These are phyloP conservation scores for Rachicladosporium sp. DNA, from an alignment of 2,329 filamentous ascomycete genomes.

Conservation along the genomic window DNA sequence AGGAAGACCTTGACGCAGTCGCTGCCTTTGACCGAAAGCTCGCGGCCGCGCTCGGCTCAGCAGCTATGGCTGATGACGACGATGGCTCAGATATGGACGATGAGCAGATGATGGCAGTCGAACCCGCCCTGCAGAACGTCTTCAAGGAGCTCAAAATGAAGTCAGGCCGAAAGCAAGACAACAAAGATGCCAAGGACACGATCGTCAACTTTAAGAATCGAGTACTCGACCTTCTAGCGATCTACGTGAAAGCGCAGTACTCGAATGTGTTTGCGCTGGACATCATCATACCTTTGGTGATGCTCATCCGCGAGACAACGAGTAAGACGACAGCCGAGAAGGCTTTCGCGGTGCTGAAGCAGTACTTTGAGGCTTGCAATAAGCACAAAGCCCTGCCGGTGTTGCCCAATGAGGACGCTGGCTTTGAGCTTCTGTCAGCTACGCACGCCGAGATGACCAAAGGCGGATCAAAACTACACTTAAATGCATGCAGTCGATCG, in stretches of 20 bases:
- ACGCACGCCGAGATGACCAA: constrained; percentile 58
- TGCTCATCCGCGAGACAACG: constrained; percentile 61
- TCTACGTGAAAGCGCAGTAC: constrained; percentile 72
- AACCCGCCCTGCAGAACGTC: constrained; percentile 70
- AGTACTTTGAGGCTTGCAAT: constrained; percentile 54
- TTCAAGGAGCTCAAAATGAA: constrained; percentile 63
- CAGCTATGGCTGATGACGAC: constrained; percentile 46
- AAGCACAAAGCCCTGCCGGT: constrained; percentile 30
- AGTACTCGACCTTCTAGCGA: constrained; percentile 73
- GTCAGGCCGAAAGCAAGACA: constrained; percentile 63
- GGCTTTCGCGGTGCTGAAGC: constrained; percentile 57
- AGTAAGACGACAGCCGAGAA: constrained; percentile 65
- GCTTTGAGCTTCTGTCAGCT: constrained; percentile 47
- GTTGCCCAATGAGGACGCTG: constrained; percentile 16
- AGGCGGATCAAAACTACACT: constrained; percentile 56
- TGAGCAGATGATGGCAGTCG: constrained; percentile 85
- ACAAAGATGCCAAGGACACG: constrained; percentile 74
- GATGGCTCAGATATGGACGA: constrained; percentile 76
- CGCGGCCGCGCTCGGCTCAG: constrained; percentile 64
- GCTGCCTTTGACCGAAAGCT: constrained; percentile 63
- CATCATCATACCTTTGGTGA: constrained; percentile 63
- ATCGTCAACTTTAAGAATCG: constrained; percentile 93
- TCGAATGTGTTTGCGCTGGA: constrained; percentile 54
- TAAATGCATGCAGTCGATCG: constrained; percentile 60
- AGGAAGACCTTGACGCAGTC: constrained; percentile 39